Evolutionary conservation across 495 filamentous ascomycete species (phyloP), one percentile per base, ranked within the genome.

Genomic region (Aspergillus sclerotiicarbonarius): DNA sequence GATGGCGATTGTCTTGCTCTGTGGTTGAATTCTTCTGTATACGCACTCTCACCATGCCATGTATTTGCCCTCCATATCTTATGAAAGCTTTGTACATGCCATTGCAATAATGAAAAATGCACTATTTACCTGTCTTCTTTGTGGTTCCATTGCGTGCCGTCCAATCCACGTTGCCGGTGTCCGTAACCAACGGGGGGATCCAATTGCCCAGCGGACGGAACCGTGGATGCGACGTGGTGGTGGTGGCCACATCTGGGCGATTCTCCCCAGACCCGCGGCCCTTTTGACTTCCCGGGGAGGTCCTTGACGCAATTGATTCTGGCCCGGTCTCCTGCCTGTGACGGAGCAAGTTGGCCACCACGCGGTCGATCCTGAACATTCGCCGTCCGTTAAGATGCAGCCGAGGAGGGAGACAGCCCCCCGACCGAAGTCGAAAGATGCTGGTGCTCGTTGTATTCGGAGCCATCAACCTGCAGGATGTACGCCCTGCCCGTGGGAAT

Each of bases 261-360:
- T 47, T 29, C 21, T 47, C 46, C 13, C 51, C 25, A 2, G 25
- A 25, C 25, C 25, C 25, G 25, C 25, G 19, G 16, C 51, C 46
- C 8, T 53, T 33, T 2, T 29, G 41, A 51, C 33, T 8, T 18
- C 35, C 39, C 37, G n/a, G 20, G 20, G 12, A 53, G 33, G 55
- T 58, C 61, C 51, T 64, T 71, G 69, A 71, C 67, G 69, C 69
- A 66, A 71, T 56, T 53, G 51, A 59, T 52, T 56, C 31, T 12
- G 31, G 44, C 19, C 32, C 15, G 19, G 16, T 33, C 10, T 15
- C n/a, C 49, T 30, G 3, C 12, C 25, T 4, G 21, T 19, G 16
- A 51, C 21, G 25, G 44, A 20, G 21, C 20, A 25, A 20, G 6
- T 53, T 62, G n/a, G 61, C 61, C 37, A 57, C 53, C 25, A 25